phyloP scores from a whole-genome alignment of 768 basidiomycete genomes.

The Termitomyces sp. region DNA sequence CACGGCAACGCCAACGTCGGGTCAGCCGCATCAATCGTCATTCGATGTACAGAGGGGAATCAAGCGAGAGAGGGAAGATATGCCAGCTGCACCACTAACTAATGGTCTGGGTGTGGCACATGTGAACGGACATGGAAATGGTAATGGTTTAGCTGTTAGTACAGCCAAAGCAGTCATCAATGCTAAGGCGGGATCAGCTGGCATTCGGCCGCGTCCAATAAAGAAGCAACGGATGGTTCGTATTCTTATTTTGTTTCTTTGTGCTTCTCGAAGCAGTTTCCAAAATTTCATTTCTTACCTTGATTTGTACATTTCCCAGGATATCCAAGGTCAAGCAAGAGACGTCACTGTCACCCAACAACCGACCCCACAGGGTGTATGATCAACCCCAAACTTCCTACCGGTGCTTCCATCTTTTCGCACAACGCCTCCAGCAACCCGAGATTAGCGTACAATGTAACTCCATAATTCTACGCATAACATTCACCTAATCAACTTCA shows the following conservation, averaged over 20 bases:
- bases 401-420: background rate
- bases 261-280: background rate
- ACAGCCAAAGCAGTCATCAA: constrained; percentile 33
- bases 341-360: constrained; percentile 61
- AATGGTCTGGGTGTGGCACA: constrained; percentile 21
- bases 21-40: constrained; percentile 8
- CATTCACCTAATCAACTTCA: constrained; percentile 1
- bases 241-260: constrained; percentile 13
- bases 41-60: constrained; percentile 27
- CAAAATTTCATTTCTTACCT: background rate
- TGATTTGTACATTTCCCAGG: constrained; percentile 35
- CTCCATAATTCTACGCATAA: background rate
- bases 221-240: constrained; percentile 76
- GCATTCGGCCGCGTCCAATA: constrained; percentile 57
- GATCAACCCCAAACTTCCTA: constrained; percentile 3
- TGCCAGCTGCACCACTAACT: constrained; percentile 6
- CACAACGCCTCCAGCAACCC: background rate
- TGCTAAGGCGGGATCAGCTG: constrained; percentile 53
- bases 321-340: constrained; percentile 57
- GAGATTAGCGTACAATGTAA: background rate
- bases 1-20: constrained; percentile 27
- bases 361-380: constrained; percentile 70
- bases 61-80: constrained; percentile 37
- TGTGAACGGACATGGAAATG: constrained; percentile 16
- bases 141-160: constrained; percentile 13